Conservation (phyloP, 1,284 basidiomycete species). For the Hemileia vastatrix region DNA sequence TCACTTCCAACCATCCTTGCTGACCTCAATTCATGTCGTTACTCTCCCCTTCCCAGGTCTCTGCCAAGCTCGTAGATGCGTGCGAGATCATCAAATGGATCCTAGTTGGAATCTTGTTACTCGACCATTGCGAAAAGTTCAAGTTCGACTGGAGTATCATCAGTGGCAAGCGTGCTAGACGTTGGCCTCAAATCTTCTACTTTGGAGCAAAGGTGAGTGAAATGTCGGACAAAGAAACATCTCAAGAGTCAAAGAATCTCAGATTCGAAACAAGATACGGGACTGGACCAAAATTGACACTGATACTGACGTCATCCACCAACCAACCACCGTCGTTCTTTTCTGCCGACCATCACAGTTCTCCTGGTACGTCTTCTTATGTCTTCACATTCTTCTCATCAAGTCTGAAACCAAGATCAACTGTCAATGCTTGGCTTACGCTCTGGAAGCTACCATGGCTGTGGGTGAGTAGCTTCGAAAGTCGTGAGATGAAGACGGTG, state of each 20-base stretch:
- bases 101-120: background rate
- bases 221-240: too few relatives aligned
- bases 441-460: slow-evolving; percentile 20
- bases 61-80: background rate
- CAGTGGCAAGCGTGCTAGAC: slow-evolving; percentile 12
- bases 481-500: background rate
- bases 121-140: background rate
- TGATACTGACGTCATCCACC: too few relatives aligned
- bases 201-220: slow-evolving; percentile 10
- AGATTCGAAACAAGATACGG: too few relatives aligned
- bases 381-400: slow-evolving; percentile 3
- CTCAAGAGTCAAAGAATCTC: too few relatives aligned
- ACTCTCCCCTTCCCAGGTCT: background rate
- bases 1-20: background rate
- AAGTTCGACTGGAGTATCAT: slow-evolving; percentile 17
- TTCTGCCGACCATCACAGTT: background rate
- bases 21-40: too few relatives aligned
- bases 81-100: background rate
- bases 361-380: slow-evolving; percentile 6
- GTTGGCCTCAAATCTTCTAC: slow-evolving; percentile 19
- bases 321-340: too few relatives aligned
- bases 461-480: background rate
- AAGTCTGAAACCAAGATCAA: slow-evolving; percentile 4
- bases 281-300: too few relatives aligned
- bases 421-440: slow-evolving; percentile 6